Evolutionary conservation across 2,329 filamentous ascomycete genomes (phyloP).

Genomic region (Fusarium siculi): DNA sequence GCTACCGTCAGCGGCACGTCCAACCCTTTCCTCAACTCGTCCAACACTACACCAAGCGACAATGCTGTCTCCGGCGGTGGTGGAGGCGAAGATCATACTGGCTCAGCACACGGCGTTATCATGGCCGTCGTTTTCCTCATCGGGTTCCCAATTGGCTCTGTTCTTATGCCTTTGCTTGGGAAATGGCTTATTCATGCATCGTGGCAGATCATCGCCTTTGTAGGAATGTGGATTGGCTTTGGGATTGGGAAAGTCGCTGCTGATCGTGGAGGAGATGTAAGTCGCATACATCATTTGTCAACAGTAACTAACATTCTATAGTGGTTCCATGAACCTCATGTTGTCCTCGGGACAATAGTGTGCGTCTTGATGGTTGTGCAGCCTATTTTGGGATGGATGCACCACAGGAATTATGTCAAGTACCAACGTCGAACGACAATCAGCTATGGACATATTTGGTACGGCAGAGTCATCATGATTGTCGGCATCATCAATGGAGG

Average conservation of each 20-base stretch:
- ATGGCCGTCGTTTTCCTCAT: background rate
- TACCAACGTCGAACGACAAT: background rate
- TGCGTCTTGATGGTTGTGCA: background rate
- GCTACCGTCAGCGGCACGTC: background rate
- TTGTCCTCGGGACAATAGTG: background rate
- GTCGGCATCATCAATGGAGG: background rate
- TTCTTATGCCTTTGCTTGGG: background rate
- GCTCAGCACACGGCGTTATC: background rate
- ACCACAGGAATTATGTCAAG: background rate
- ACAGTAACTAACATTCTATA: background rate
- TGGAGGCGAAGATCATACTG: slow-evolving; percentile 2
- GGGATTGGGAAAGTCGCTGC: background rate
- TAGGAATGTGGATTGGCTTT: background rate
- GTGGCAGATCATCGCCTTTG: background rate
- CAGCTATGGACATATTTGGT: slow-evolving; percentile 1
- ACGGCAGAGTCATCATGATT: background rate
- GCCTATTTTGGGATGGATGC: slow-evolving; percentile 1
- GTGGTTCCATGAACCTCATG: background rate
- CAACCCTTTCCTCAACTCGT: background rate
- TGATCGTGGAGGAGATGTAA: slow-evolving; percentile 1
- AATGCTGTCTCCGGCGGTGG: background rate
- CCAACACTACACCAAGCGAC: background rate
- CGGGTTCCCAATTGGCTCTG: background rate
- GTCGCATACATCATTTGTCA: fast-evolving
- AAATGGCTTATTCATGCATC: slow-evolving; percentile 1